These are phyloP conservation scores for Diaporthe vexans DNA, from an alignment of 2,329 filamentous ascomycete genomes.

Conservation along the genomic window DNA sequence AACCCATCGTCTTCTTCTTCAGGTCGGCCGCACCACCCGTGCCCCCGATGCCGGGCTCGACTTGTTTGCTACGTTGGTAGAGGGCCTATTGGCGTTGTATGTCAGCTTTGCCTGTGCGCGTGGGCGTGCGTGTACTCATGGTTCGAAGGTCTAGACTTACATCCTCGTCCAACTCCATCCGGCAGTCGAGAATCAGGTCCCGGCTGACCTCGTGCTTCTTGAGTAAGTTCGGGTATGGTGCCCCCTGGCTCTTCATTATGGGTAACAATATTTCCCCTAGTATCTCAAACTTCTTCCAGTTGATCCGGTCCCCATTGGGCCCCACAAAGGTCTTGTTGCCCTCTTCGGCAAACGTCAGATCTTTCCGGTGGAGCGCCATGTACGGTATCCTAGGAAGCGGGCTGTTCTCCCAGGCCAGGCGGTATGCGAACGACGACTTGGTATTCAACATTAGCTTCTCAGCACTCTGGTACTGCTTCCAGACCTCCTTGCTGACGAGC, in stretches of 20 bases:
- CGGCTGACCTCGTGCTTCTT: constrained; percentile 76
- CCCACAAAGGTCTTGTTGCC: constrained; percentile 92
- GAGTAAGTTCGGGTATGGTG: constrained; percentile 80
- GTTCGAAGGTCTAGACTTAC: constrained; percentile 64
- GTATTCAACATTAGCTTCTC: constrained; percentile 94
- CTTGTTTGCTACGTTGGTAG: constrained; percentile 41
- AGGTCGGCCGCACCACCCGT: constrained; percentile 37
- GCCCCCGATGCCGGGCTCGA: constrained; percentile 38
- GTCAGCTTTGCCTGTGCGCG: constrained; percentile 5
- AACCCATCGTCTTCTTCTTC: constrained; percentile 41
- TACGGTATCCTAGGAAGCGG: constrained; percentile 92
- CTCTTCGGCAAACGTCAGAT: constrained; percentile 92
- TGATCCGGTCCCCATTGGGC: constrained; percentile 80
- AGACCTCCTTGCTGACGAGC: constrained; percentile 77
- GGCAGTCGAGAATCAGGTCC: constrained; percentile 84
- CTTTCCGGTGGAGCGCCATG: constrained; percentile 88
- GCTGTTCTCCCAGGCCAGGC: constrained; percentile 97
- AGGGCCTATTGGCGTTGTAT: constrained; percentile 29
- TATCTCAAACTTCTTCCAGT: constrained; percentile 99
- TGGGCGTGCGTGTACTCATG: neutral
- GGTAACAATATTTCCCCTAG: constrained; percentile 92
- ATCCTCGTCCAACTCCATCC: constrained; percentile 88
- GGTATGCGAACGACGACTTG: constrained; percentile 94
- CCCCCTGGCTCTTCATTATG: constrained; percentile 91
- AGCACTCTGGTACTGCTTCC: constrained; percentile 89